Base-by-base conservation (phyloP, 2,329 filamentous ascomycete species). In the Phyllosticta citriasiana region DNA sequence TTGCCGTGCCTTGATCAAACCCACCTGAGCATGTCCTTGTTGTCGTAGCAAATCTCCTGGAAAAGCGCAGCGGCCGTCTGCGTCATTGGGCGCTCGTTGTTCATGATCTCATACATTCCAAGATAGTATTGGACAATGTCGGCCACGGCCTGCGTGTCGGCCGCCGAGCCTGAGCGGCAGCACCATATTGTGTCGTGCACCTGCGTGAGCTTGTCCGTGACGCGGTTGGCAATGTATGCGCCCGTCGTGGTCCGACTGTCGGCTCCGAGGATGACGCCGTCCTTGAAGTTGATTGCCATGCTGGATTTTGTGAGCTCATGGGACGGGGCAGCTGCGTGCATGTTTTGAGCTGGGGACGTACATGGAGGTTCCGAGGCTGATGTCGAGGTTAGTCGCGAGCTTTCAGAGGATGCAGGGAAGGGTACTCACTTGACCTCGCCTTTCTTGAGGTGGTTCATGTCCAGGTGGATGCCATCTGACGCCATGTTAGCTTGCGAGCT, bases 101-200 rank as follows among this genome's bases (percentile, higher is more conserved):
- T 96, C 69, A 85, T 85, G 78, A 96, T 89, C 65, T 89, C 88
- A 76, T 96, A 97, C 79, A 97, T 85, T 69, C 90, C 89, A 58
- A 99, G 83, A 75, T 99, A 90, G 77, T 97, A 97, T 73, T 96
- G 90, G 52, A 99, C 94, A 70, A 99, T 97, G 72, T 99, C 94
- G 63, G 94, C 94, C 56, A 99, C 91, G 57, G 94, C 94, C 78
- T 99, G 94, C 63, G 94, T 99, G 73, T 99, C 94, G 67, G 94
- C 94, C 33, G 94, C 94, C 26, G 94, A 99, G 57, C 94, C 94
- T 64, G 94, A 97, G 71, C 94, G 88, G 80, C 94, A 99, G 81
- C 94, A 99, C 94, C 94, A 99, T 78, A 99, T 97, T 63, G 93
- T 97, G 77, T 99, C 94, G 79, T 96, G 89, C 64, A 99, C 93